phyloP scores from a whole-genome alignment of 2,329 filamentous ascomycete species.

The Hypomyces rosellus region DNA sequence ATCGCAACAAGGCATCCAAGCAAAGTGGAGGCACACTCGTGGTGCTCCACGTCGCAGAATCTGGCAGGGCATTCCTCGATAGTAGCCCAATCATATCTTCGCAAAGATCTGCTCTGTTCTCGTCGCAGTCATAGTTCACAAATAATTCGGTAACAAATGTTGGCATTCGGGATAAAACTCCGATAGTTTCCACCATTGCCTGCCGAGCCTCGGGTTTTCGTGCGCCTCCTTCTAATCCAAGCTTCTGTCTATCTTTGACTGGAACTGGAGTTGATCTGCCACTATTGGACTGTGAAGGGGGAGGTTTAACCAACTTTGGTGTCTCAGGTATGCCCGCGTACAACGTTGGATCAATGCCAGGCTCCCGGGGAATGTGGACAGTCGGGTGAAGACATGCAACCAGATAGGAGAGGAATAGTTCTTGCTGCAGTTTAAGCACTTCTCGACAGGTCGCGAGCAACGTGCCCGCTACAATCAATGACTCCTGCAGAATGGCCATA shows the following conservation, averaged over 20 bases:
- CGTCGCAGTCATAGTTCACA: constrained; percentile 96
- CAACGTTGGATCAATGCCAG: constrained; percentile 81
- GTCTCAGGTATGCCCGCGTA: constrained; percentile 91
- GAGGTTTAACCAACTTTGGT: constrained; percentile 77
- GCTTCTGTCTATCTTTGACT: constrained; percentile 84
- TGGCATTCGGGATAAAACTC: constrained; percentile 84
- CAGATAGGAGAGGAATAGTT: constrained; percentile 89
- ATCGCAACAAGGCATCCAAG: constrained; percentile 83
- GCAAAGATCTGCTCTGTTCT: constrained; percentile 84
- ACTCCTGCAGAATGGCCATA: constrained; percentile 89
- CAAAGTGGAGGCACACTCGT: constrained; percentile 95
- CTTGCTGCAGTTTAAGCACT: constrained; percentile 91
- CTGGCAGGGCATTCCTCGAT: constrained; percentile 89
- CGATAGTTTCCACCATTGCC: constrained; percentile 96
- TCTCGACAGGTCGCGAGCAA: constrained; percentile 83
- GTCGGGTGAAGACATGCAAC: constrained; percentile 89
- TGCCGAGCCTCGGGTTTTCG: constrained; percentile 92
- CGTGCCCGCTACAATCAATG: constrained; percentile 84
- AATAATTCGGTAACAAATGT: constrained; percentile 94
- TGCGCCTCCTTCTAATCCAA: constrained; percentile 85
- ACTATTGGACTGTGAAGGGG: constrained; percentile 65
- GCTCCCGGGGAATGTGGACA: constrained; percentile 88
- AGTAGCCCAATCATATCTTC: constrained; percentile 92
- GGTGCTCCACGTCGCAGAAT: constrained; percentile 97
- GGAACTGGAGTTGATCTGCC: constrained; percentile 85